These are phyloP conservation scores for Hypoxylon perforatum DNA, from an alignment of 495 filamentous ascomycete genomes.

Conservation along the genomic window DNA sequence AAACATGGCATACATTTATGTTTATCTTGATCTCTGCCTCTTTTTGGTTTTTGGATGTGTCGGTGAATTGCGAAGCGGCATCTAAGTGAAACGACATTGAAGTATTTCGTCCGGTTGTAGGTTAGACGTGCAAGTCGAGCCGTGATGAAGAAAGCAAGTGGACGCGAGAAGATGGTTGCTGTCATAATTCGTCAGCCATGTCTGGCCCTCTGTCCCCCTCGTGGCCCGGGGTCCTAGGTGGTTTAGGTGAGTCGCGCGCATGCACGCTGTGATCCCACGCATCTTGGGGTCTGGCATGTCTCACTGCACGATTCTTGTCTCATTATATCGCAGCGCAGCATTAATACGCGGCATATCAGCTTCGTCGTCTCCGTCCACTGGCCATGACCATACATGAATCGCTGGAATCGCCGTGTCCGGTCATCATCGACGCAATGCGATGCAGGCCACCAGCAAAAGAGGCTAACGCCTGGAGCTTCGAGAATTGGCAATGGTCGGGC, in stretches of 20 bases:
- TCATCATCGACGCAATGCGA: background rate
- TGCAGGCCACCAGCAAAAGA: background rate
- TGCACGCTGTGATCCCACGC: conserved; percentile 8
- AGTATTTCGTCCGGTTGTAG: no score
- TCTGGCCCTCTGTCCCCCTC: no score
- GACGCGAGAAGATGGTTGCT: no score
- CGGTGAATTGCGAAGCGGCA: no score
- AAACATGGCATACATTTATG: conserved; percentile 1
- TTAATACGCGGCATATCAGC: background rate
- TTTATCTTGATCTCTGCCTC: conserved; percentile 1
- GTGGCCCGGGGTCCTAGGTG: no score
- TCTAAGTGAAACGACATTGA: no score
- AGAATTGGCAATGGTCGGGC: conserved; percentile 14
- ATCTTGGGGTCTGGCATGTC: background rate
- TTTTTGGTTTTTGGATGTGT: no score
- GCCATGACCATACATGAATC: background rate
- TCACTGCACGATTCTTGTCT: conserved; percentile 1
- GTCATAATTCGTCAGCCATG: no score
- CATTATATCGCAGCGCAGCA: background rate
- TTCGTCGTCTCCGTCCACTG: background rate
- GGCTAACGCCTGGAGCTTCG: conserved; percentile 16
- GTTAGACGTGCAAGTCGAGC: no score
- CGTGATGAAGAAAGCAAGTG: no score
- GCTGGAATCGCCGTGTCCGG: background rate
- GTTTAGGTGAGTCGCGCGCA: background rate